A percentile compares a stretch with the other conserved stretches of the same genome.
These are phyloP conservation scores for Pseudophaeomoniella oleicola DNA, from an alignment of 2,329 filamentous ascomycete species.

Conservation along the genomic window DNA sequence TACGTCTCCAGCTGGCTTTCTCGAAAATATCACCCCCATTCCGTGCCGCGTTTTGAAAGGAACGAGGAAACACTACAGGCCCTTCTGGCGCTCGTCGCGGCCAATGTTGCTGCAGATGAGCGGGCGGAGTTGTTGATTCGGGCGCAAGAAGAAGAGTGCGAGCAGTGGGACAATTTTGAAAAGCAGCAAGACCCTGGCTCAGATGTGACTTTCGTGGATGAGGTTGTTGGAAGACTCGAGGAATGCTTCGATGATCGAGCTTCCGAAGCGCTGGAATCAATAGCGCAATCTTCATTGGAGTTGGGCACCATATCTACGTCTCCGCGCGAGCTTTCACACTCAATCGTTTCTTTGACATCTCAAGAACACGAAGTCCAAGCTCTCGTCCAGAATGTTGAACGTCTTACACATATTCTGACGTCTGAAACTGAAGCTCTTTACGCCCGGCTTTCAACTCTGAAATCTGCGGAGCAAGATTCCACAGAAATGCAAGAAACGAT, in stretches of 20 bases:
- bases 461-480: not conserved
- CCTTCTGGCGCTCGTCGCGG: slow-evolving; percentile 1
- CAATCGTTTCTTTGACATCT: not conserved
- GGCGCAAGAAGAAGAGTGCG: slow-evolving; percentile 1
- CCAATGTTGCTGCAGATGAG: slow-evolving; percentile 1
- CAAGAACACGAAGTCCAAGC: not conserved
- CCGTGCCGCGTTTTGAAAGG: slow-evolving; percentile 64
- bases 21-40: slow-evolving; percentile 49
- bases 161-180: not conserved
- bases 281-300: not conserved
- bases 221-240: not conserved
- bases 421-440: not conserved
- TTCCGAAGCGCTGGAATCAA: not conserved
- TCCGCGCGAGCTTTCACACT: not conserved
- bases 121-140: not conserved
- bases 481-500: not conserved
- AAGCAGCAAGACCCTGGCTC: not conserved
- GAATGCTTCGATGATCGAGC: not conserved
- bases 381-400: not conserved
- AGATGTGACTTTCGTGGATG: not conserved
- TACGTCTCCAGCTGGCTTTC: slow-evolving; percentile 74
- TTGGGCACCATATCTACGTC: not conserved
- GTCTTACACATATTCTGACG: not conserved
- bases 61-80: slow-evolving; percentile 63
- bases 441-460: not conserved